Base-by-base conservation (phyloP, 129 eudicot genomes). In the Arctium minus region DNA sequence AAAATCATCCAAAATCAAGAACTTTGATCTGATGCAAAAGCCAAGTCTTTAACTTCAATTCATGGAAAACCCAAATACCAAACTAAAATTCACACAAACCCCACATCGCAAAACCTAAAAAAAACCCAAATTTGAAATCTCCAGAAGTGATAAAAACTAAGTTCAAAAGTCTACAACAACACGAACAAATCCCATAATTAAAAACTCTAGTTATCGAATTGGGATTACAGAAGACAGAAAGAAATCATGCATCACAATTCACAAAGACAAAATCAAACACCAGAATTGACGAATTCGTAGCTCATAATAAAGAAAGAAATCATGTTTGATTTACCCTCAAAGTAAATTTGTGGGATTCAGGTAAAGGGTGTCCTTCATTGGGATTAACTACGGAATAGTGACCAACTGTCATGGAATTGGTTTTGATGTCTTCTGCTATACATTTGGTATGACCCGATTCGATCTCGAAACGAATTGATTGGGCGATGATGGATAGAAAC, bases 341-440 rank as follows among this genome's bases (percentile, higher is more conserved):
- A 53, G 97, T 91, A 85, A 96, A 10, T 76, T 89, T 96, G 80
- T 96, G 97, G 78, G 98, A 88, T 18, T 96, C 94, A 33, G 94
- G 97, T 76, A 96, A 85, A 18, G 97, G 96, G 8, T 78, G 79
- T 33, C 84, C 89, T 78, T 96, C 97, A 46, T 84, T 79, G 60
- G 95, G 95, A 79, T 96, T 93, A 76, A 93, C 90, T 65, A 96
- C 85, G 4, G 82, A 86, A 81, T 96, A 96, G 64, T 88, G 95
- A 30, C 96, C 99, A 31, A 93, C 96, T 11, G 99, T 88, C 98
- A 96, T 96, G 3, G 96, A 86, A 84, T 91, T 91, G 85, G 72
- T 79, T 86, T 90, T 96, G 74, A 96, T 92, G 33, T 96, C 97
- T 88, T 96, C 99, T 53, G 97, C 62, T 77, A 96, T 96, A 88